Evolutionary conservation across 306 rosid species (phyloP), one percentile per base, ranked within the genome.

Genomic region (Vachellia pachyceras): DNA sequence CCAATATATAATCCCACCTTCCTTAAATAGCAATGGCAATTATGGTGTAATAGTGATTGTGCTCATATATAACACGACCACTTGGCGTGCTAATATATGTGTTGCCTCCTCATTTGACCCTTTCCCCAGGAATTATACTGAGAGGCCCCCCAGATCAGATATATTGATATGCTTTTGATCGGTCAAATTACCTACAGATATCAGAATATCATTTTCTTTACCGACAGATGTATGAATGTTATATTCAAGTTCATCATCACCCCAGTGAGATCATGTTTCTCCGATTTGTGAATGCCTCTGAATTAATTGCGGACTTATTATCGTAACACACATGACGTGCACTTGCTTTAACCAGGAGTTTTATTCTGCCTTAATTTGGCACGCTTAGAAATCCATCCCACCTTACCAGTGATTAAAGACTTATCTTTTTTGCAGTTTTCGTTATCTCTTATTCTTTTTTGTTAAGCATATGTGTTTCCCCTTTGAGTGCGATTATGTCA

Each of bases 71-170:
- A 70, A 3, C 37, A 3, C 25, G 68, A 78, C 84, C 85, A 79
- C 79, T 39, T 86, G 86, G 78, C 82, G 60, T 82, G 77, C 76
- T 40, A 8, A 6, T 45, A 47, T n/a, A 54, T 54, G n/a, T n/a
- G 39, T 4, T 60, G 37, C 67, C 36, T 25, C 67, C 67, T 33
- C 37, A 0, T 11, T n/a, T 20, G 3, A 8, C 35, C 36, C 23
- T 58, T 58, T 23, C 65, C 29, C 4, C 36, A 10, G 3, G 23
- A 9, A 9, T 42, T 42, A 42, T 42, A 42, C 10, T 42, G 45
- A 42, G 10, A 42, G 12, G 12, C 45, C 45, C 45, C 33, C 33
- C 33, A n/a, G n/a, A n/a, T n/a, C n/a, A n/a, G 33, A 29, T 29
- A 29, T 29, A 1, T 29, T 29, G 1, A 41, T 42, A 42, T 42